Base-by-base conservation (phyloP, 148 eudicot species). In the Silene conica region DNA sequence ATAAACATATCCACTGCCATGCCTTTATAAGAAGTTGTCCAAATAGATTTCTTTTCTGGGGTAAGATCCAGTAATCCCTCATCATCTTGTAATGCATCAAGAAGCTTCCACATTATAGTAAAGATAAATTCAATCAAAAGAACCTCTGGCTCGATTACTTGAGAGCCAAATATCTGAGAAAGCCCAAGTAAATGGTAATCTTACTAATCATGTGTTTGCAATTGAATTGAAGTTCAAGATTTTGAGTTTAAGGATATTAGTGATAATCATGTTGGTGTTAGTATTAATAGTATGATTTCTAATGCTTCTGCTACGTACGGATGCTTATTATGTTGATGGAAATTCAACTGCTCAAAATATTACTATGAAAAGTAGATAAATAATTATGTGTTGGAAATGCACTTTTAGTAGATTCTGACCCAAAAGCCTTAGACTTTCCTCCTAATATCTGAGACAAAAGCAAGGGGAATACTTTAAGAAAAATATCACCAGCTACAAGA, bases 71-170 rank as follows among this genome's bases (percentile, higher is more conserved):
- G 77, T 73, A 92, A 82, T 71, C 92, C 96, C 83, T 92, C 97
- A 80, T 95, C 99, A 74, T 87, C 97, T 63, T 92, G 76, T 74
- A 95, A 83, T 64, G 91, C 96, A 69, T 95, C 99, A 69, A 95
- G 87, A 69, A 95, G 82, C 85, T 95, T 96, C 86, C 96, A 90
- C 63, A 90, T 85, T 72, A 83, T 81, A 23, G 92, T 77, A 76
- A 92, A 90, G 58, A 89, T 59, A 74, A 79, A 88, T 67, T 84
- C 85, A 70, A 92, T 89, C 72, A 90, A 69, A 62, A 86, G 70
- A 73, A 83, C 63, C 69, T 86, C 89, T 69, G 92, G 89, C 69
- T 87, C 90, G 72, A 72, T 80, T 67, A 77, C 69, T 70, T 82
- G 85, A 67, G 85, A 65, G 62, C 82, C 92, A 77, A 86, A 92